Conservation (phyloP, 1,284 basidiomycete species). For the Sporisorium exsertum region DNA sequence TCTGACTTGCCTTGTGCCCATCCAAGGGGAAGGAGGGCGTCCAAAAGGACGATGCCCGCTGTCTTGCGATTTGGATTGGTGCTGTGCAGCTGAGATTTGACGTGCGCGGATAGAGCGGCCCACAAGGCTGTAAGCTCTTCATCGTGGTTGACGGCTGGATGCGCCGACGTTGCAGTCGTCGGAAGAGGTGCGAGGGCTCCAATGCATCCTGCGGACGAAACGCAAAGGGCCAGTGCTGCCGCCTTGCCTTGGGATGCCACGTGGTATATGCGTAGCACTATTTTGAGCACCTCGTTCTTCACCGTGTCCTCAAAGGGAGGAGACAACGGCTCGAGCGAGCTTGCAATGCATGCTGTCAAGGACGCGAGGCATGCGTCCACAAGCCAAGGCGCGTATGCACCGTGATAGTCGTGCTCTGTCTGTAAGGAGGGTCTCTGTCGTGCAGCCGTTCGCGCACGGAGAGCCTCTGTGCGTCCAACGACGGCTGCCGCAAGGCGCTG, state of each 20-base stretch:
- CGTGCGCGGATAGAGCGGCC: constrained; percentile 23
- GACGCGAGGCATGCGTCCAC: constrained; percentile 30
- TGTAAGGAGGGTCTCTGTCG: constrained; percentile 21
- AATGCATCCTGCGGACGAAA: constrained; percentile 32
- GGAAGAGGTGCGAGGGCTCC: background rate
- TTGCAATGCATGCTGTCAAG: constrained; percentile 1
- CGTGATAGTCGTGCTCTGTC: constrained; percentile 19
- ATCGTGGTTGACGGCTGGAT: constrained; percentile 1
- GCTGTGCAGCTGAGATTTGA: constrained; percentile 34
- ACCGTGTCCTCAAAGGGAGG: background rate
- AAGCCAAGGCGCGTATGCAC: constrained; percentile 34
- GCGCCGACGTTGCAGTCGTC: background rate
- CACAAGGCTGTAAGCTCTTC: constrained; percentile 29
- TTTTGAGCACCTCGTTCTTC: constrained; percentile 6
- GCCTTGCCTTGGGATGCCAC: constrained; percentile 25
- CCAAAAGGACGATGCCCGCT: constrained; percentile 24
- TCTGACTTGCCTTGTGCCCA: constrained; percentile 23
- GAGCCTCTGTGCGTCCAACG: constrained; percentile 19
- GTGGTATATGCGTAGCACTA: constrained; percentile 33
- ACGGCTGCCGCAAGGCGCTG: constrained; percentile 3
- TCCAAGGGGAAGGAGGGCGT: constrained; percentile 26
- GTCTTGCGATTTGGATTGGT: constrained; percentile 42
- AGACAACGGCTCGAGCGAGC: background rate
- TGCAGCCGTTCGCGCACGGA: constrained; percentile 27
- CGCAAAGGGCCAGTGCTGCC: constrained; percentile 32